Evolutionary conservation across 345 rosid species (phyloP).

Genomic region (Excoecaria agallocha): DNA sequence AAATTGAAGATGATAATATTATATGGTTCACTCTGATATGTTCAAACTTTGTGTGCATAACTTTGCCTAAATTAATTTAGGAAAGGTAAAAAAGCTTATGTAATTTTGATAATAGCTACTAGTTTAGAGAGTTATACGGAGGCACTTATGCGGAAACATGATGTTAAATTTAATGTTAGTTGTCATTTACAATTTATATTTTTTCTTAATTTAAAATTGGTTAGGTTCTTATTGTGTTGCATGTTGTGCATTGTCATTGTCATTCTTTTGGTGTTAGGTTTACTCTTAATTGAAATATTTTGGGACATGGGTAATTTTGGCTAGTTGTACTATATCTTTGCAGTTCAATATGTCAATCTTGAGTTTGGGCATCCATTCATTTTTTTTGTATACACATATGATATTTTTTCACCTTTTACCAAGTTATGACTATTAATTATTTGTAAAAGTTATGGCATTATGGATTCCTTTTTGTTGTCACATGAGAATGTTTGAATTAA

Average conservation of each 20-base stretch:
- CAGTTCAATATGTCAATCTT: no score
- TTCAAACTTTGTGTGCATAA: background rate
- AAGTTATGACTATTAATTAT: no score
- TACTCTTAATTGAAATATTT: background rate
- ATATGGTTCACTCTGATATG: background rate
- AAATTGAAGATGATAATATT: background rate
- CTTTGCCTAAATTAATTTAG: no score
- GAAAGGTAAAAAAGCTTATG: conserved; percentile 13
- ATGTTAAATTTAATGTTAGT: conserved; percentile 79
- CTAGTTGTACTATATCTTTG: background rate
- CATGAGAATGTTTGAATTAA: background rate
- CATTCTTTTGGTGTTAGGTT: background rate
- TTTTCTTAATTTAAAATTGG: background rate
- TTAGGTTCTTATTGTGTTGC: background rate
- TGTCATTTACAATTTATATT: background rate
- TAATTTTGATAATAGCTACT: conserved; percentile 60
- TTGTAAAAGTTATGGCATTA: no score
- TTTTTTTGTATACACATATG: no score
- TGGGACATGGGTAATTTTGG: conserved; percentile 5
- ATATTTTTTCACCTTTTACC: no score
- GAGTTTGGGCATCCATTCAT: no score
- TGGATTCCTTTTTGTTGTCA: background rate
- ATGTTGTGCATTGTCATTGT: background rate
- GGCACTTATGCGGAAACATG: conserved; percentile 86
- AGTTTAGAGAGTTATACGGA: conserved; percentile 95